These are phyloP conservation scores for Prunus davidiana DNA, from an alignment of 306 rosid genomes.

Conservation along the genomic window DNA sequence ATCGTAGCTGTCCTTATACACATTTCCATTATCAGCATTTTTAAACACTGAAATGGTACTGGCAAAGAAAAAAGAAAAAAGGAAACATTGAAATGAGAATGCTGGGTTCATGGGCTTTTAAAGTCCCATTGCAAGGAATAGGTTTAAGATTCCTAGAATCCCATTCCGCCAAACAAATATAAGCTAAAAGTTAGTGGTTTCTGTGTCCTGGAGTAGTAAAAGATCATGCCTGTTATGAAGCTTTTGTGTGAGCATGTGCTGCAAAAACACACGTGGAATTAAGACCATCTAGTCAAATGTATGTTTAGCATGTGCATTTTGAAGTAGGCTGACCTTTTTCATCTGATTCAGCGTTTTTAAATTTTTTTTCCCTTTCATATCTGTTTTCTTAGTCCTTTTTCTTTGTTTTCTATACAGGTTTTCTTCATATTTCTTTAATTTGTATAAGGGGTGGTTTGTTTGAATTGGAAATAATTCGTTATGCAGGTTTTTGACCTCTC, in stretches of 20 bases:
- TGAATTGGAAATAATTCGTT: conserved; percentile 7
- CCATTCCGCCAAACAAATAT: background rate
- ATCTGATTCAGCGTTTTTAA: background rate
- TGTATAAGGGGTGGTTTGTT: background rate
- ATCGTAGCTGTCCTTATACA: too few species aligned
- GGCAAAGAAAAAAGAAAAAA: background rate
- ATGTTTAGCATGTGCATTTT: conserved; percentile 1
- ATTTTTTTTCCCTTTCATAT: background rate
- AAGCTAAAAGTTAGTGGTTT: background rate
- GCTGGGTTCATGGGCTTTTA: background rate
- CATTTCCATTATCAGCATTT: background rate
- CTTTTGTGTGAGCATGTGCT: conserved; percentile 2
- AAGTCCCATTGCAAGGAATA: background rate
- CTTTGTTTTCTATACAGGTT: background rate
- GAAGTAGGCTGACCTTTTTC: conserved; percentile 3
- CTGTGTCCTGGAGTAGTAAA: too few species aligned
- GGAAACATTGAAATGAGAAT: background rate
- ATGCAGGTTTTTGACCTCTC: conserved; percentile 77
- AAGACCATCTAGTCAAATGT: background rate
- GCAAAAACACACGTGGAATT: background rate
- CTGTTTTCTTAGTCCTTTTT: conserved; percentile 1
- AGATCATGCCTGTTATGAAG: background rate
- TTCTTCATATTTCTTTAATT: background rate
- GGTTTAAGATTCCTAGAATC: too few species aligned
- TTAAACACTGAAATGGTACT: background rate